Evolutionary conservation across 2,329 filamentous ascomycete genomes (phyloP).

Genomic region (Chaetomium olivaceum): DNA sequence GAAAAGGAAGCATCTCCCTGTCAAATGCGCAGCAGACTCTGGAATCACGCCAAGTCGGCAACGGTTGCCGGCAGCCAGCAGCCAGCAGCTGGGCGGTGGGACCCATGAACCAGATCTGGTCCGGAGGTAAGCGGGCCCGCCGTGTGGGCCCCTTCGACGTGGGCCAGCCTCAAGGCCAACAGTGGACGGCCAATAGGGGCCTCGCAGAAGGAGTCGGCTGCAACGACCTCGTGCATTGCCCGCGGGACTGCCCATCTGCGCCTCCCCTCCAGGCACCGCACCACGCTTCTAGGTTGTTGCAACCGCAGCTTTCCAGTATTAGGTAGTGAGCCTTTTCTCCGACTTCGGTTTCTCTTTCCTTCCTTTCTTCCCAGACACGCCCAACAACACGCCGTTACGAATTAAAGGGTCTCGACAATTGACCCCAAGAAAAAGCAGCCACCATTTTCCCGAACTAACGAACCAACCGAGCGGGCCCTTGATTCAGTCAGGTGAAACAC

Average conservation of each 20-base stretch:
- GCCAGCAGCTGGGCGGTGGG: slow-evolving; percentile 7
- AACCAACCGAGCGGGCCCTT: slow-evolving; percentile 1
- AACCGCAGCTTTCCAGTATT: background rate
- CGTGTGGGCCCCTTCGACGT: slow-evolving; percentile 12
- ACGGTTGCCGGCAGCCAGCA: slow-evolving; percentile 18
- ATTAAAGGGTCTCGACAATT: background rate
- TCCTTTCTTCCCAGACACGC: background rate
- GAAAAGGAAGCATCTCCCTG: background rate
- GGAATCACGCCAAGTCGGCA: slow-evolving; percentile 4
- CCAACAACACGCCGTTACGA: background rate
- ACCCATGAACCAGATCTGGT: slow-evolving; percentile 19
- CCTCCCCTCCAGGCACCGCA: slow-evolving; percentile 18
- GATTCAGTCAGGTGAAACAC: slow-evolving; percentile 19
- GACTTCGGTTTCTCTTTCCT: background rate
- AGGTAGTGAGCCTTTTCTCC: background rate
- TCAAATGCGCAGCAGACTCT: background rate
- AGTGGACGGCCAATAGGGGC: slow-evolving; percentile 16
- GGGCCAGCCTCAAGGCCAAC: slow-evolving; percentile 16
- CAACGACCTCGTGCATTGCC: slow-evolving; percentile 24
- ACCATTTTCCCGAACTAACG: background rate
- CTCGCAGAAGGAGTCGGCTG: slow-evolving; percentile 15
- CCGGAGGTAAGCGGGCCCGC: slow-evolving; percentile 11
- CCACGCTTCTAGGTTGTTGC: background rate
- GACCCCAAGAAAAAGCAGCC: background rate
- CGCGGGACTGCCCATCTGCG: slow-evolving; percentile 18